Base-by-base conservation (phyloP, 768 basidiomycete genomes). In the Neoboletus magnificus region DNA sequence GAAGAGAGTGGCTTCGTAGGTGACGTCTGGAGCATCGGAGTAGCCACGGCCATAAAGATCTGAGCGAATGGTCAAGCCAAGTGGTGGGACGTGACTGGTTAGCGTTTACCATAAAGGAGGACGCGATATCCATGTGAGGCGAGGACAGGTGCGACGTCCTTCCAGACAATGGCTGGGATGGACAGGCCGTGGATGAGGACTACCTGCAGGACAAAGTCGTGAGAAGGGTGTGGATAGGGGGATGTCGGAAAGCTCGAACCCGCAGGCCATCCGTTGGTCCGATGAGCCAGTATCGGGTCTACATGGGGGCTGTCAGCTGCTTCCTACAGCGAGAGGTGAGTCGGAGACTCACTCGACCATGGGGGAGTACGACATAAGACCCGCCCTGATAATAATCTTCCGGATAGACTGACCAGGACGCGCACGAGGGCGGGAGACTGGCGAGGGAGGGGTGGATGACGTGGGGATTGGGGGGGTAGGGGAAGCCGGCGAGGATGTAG, bases 41-140 rank as follows among this genome's bases (percentile, higher is more conserved):
- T 91, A 93, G 5, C 90, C 90, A 37, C 90, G 80, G 13, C 89
- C 91, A 56, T 89, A 91, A 20, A 91, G 75, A 72, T 93, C 90
- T 90, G 56, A 16, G 16, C 3, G 5, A 49, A n/a, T 3, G 18
- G 47, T 62, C 56, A 59, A 30, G 39, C 44, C 29, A 37, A 42
- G 40, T 18, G 37, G n/a, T 27, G 27, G 23, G 20, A 41, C 23
- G 32, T 12, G 44, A 22, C 48, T 16, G 47, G 27, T 45, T 44
- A 20, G 18, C 7, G 74, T 23, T n/a, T 40, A 88, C 89, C 89
- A 59, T 90, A 93, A 8, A 90, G 75, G 25, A 93, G 77, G 45
- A 92, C 84, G 53, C 86, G 86, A 73, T 82, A 86, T 8, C 89
- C 88, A 51, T 73, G 77, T 9, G 78, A 72, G 18, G 81, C 84